A percentile compares a stretch with the other conserved stretches of the same genome.
Conservation (phyloP, 2,329 filamentous ascomycete genomes). For the Ilyonectria sp. region DNA sequence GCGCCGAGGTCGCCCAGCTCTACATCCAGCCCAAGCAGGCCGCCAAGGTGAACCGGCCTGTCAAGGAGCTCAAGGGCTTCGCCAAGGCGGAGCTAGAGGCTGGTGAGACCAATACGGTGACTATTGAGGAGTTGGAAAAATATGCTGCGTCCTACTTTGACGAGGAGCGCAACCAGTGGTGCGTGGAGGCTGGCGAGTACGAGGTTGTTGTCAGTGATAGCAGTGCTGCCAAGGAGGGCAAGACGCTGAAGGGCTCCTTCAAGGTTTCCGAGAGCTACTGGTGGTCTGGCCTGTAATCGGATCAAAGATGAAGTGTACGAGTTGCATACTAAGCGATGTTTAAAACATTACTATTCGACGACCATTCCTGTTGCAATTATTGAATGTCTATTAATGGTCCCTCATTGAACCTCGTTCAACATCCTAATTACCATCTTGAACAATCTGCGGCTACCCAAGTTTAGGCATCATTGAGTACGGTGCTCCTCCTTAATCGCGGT, state of each 20-base stretch:
- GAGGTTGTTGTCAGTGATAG: conserved; percentile 73
- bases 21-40: conserved; percentile 69
- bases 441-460: neutral
- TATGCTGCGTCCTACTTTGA: conserved; percentile 80
- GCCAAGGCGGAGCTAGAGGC: conserved; percentile 74
- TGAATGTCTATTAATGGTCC: neutral
- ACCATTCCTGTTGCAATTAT: neutral
- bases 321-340: neutral
- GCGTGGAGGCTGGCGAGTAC: conserved; percentile 76
- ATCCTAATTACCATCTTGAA: neutral
- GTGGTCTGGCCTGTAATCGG: conserved; percentile 74
- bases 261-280: conserved; percentile 73
- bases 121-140: conserved; percentile 73
- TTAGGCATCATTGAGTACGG: neutral
- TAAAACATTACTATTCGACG: conserved; percentile 1
- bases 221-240: conserved; percentile 63
- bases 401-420: no score
- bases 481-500: neutral
- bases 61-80: conserved; percentile 77
- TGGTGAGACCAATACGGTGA: conserved; percentile 70
- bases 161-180: conserved; percentile 76
- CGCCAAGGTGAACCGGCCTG: conserved; percentile 68
- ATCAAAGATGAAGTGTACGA: neutral
- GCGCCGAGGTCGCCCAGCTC: conserved; percentile 71
- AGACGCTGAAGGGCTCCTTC: conserved; percentile 67